These are phyloP conservation scores for Debaryomycetaceae sp. DNA, from an alignment of 1,139 yeast genomes.

Conservation along the genomic window DNA sequence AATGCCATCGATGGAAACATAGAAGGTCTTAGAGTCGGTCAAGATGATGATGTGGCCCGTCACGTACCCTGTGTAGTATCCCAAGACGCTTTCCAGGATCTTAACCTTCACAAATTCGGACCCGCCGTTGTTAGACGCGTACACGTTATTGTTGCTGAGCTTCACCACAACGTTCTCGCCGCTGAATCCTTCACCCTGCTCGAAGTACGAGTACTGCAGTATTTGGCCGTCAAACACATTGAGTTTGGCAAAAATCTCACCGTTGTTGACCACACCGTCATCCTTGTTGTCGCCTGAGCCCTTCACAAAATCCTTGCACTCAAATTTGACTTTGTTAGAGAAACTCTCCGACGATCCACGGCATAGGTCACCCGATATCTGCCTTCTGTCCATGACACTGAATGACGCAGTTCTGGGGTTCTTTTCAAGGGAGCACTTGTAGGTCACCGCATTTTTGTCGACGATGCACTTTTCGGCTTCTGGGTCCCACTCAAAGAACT, in stretches of 20 bases:
- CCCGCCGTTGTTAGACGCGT: slow-evolving; percentile 80
- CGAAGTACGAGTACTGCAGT: slow-evolving; percentile 54
- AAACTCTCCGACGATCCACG: neutral
- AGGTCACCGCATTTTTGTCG: slow-evolving; percentile 28
- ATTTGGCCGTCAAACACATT: slow-evolving; percentile 42
- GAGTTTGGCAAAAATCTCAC: slow-evolving; percentile 16
- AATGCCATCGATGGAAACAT: slow-evolving; percentile 67
- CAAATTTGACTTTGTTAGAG: no score
- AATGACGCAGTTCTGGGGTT: no score
- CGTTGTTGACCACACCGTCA: slow-evolving; percentile 16
- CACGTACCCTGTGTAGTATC: slow-evolving; percentile 56
- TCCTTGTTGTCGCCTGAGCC: slow-evolving; percentile 25
- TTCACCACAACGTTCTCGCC: slow-evolving; percentile 74
- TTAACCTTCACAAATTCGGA: slow-evolving; percentile 47
- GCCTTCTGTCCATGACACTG: no score
- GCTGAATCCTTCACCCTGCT: slow-evolving; percentile 30
- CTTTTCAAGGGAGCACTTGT: slow-evolving; percentile 20
- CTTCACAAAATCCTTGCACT: slow-evolving; percentile 4
- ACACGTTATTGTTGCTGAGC: slow-evolving; percentile 49
- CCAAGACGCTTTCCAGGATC: slow-evolving; percentile 45
- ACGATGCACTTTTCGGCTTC: slow-evolving; percentile 54
- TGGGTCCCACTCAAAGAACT: slow-evolving; percentile 43
- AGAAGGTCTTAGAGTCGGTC: slow-evolving; percentile 48
- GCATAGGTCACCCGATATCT: slow-evolving; percentile 1
- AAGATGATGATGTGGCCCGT: slow-evolving; percentile 63